Percentiles rank a stretch among this genome's conserved stretches.
phyloP scores from a whole-genome alignment of 345 rosid genomes.

The Hibiscus trionum region DNA sequence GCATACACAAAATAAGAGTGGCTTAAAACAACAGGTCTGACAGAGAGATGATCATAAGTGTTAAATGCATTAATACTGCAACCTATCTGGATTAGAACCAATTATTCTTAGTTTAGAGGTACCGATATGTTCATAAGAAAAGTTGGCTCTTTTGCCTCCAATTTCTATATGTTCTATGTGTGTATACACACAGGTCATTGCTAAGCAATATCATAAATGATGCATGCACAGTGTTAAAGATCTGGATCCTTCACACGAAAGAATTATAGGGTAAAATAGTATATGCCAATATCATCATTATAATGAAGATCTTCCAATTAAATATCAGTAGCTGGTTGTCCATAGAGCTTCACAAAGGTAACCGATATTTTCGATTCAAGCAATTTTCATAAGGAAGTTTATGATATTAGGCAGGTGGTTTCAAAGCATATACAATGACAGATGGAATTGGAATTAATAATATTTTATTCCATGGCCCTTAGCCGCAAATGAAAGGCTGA shows the following conservation, averaged over 20 bases:
- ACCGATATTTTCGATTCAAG: neutral
- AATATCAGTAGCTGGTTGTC: neutral
- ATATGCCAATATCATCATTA: no score
- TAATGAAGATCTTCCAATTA: no score
- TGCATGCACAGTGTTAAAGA: no score
- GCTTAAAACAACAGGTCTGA: neutral
- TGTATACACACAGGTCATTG: neutral
- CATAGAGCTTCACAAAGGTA: neutral
- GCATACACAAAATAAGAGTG: slow-evolving; percentile 8
- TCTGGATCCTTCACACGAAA: no score
- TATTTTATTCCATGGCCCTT: neutral
- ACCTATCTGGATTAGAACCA: neutral
- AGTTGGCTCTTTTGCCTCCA: neutral
- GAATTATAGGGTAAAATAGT: no score
- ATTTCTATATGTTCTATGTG: neutral
- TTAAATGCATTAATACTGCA: no score
- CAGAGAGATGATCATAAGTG: neutral
- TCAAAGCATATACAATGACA: neutral
- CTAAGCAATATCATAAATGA: no score
- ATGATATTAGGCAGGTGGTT: neutral
- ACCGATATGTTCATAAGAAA: neutral
- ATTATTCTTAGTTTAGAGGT: neutral
- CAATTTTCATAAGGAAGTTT: neutral
- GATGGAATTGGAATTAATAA: neutral
- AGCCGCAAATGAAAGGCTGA: neutral